A percentile compares a stretch with the other conserved stretches of the same genome.
Evolutionary conservation across 2,329 filamentous ascomycete species (phyloP).

Genomic region (Xylariaceae sp.): DNA sequence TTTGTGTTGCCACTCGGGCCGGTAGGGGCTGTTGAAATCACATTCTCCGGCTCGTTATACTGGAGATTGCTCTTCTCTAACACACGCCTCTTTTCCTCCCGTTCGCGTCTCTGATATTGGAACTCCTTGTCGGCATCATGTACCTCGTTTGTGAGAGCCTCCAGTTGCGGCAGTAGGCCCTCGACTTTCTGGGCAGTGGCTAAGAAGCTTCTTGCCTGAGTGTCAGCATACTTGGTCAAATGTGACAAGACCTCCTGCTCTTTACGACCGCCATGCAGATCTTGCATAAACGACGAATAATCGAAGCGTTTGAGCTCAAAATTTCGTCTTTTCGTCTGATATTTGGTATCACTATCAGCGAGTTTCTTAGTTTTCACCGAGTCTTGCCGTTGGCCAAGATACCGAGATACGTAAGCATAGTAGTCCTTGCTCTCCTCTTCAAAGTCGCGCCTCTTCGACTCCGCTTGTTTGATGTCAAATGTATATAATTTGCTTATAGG

Average conservation of each 20-base stretch:
- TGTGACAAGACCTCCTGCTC: slow-evolving; percentile 96
- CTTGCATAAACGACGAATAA: slow-evolving; percentile 98
- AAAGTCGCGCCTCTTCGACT: slow-evolving; percentile 95
- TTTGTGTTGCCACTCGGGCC: slow-evolving; percentile 45
- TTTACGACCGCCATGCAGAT: slow-evolving; percentile 97
- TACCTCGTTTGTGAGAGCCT: slow-evolving; percentile 88
- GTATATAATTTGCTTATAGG: slow-evolving; percentile 90
- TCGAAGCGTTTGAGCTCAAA: slow-evolving; percentile 98
- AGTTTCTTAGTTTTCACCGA: slow-evolving; percentile 97
- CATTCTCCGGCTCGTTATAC: slow-evolving; percentile 70
- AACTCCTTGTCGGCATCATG: slow-evolving; percentile 94
- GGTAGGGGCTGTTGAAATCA: slow-evolving; percentile 44
- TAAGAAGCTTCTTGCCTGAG: slow-evolving; percentile 83
- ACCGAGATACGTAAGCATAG: slow-evolving; percentile 91
- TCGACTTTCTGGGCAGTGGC: slow-evolving; percentile 86
- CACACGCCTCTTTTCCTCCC: slow-evolving; percentile 89
- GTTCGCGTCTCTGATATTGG: slow-evolving; percentile 89
- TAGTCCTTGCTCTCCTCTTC: slow-evolving; percentile 99
- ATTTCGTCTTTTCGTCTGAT: slow-evolving; percentile 88
- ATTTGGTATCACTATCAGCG: slow-evolving; percentile 92
- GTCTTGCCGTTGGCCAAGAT: slow-evolving; percentile 94
- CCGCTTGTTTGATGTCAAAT: slow-evolving; percentile 95
- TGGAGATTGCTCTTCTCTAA: slow-evolving; percentile 84
- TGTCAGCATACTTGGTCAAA: slow-evolving; percentile 89
- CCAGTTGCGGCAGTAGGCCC: slow-evolving; percentile 81